A percentile compares a stretch with the other conserved stretches of the same genome.
Evolutionary conservation across 371 early-diverging fungal genomes (phyloP).

Genomic region (Blakeslea trispora): DNA sequence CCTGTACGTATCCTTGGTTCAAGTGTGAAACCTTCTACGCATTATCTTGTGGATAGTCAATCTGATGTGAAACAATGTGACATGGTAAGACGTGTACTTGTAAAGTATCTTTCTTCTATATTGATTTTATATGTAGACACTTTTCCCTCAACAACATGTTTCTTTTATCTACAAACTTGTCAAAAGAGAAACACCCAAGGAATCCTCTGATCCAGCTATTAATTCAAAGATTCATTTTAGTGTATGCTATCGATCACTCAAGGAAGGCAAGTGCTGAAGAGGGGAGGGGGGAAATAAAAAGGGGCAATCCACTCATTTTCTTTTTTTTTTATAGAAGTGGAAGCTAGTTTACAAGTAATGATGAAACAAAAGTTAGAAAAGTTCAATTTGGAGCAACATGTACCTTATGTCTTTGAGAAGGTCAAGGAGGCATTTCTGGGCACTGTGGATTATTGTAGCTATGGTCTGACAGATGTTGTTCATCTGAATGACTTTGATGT

Average conservation of each 20-base stretch:
- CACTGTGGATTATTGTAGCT: slow-evolving; percentile 59
- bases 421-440: slow-evolving; percentile 55
- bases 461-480: slow-evolving; percentile 63
- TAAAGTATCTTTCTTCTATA: background rate
- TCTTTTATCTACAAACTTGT: slow-evolving; percentile 67
- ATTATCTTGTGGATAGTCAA: slow-evolving; percentile 47
- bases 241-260: slow-evolving; percentile 56
- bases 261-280: slow-evolving; percentile 49
- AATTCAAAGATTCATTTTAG: slow-evolving; percentile 58
- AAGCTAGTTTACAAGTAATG: slow-evolving; percentile 54
- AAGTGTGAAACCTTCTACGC: slow-evolving; percentile 43
- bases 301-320: no score
- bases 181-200: slow-evolving; percentile 32
- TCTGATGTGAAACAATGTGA: slow-evolving; percentile 46
- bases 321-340: slow-evolving; percentile 57
- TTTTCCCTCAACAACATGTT: slow-evolving; percentile 64
- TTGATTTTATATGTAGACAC: slow-evolving; percentile 34
- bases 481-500: slow-evolving; percentile 63
- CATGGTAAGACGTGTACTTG: slow-evolving; percentile 40
- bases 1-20: slow-evolving; percentile 62
- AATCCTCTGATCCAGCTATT: slow-evolving; percentile 8
- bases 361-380: slow-evolving; percentile 46
- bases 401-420: slow-evolving; percentile 51
- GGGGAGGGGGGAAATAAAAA: no score
- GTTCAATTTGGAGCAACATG: slow-evolving; percentile 55